Conservation (phyloP, 257 asterid species). For the Datura wrightii region DNA sequence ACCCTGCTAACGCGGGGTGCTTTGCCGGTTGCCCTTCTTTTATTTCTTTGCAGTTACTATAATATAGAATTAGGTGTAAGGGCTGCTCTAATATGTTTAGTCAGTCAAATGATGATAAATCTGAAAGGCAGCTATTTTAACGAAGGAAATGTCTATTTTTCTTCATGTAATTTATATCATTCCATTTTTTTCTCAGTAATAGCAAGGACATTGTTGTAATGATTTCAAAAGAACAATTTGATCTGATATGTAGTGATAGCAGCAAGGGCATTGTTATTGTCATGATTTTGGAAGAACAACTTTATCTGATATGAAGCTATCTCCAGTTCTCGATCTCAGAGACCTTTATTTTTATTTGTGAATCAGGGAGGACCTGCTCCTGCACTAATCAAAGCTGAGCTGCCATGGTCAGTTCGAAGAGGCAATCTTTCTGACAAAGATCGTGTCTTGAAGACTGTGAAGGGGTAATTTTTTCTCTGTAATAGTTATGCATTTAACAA, state of each 20-base stretch:
- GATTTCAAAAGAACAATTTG: neutral
- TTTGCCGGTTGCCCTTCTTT: too few species aligned
- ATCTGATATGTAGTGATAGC: neutral
- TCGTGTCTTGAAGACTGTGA: constrained; percentile 85
- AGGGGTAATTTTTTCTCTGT: constrained; percentile 64
- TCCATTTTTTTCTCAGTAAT: neutral
- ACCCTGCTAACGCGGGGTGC: too few species aligned
- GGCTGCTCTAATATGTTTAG: neutral
- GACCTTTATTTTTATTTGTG: constrained; percentile 33
- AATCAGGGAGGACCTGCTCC: constrained; percentile 65
- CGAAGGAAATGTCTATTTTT: neutral
- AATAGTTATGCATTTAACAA: neutral
- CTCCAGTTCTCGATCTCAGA: neutral
- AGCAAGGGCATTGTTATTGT: neutral
- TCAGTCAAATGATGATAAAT: constrained; percentile 9
- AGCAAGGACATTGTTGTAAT: neutral
- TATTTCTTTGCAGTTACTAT: neutral
- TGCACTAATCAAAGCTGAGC: constrained; percentile 81
- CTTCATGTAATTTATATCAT: neutral
- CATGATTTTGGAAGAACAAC: neutral
- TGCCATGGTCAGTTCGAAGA: constrained; percentile 91
- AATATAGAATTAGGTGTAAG: neutral
- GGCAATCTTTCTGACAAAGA: constrained; percentile 83
- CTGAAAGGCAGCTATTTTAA: neutral
- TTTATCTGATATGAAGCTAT: constrained; percentile 4